Conservation (phyloP, 441 rosid genomes). For the Gossypium gossypioides region DNA sequence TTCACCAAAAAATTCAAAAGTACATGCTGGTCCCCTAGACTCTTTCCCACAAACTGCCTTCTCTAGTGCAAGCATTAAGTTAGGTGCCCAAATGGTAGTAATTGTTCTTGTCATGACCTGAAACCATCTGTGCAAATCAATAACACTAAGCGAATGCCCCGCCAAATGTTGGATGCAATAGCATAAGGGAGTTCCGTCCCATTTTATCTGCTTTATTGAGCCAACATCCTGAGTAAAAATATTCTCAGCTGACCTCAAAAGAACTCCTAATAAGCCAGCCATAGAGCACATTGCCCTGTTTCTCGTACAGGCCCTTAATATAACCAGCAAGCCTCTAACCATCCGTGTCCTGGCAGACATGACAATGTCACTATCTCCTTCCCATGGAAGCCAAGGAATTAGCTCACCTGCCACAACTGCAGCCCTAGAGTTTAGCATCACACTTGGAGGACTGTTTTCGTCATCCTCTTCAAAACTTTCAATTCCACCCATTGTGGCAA, state of each 20-base stretch:
- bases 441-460: constrained; percentile 94
- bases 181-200: constrained; percentile 76
- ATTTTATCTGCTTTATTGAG: constrained; percentile 33
- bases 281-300: constrained; percentile 94
- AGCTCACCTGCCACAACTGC: constrained; percentile 94
- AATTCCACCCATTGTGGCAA: constrained; percentile 99
- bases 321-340: constrained; percentile 86
- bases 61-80: constrained; percentile 73
- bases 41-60: constrained; percentile 91
- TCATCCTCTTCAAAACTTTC: constrained; percentile 97
- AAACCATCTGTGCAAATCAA: constrained; percentile 78
- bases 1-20: constrained; percentile 98
- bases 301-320: constrained; percentile 88
- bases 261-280: constrained; percentile 86
- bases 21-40: constrained; percentile 82
- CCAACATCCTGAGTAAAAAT: constrained; percentile 61
- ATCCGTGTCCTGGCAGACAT: constrained; percentile 95
- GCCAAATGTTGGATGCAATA: constrained; percentile 80
- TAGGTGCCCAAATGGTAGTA: constrained; percentile 58
- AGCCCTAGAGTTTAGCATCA: constrained; percentile 94
- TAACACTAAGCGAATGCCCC: constrained; percentile 78
- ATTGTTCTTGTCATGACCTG: constrained; percentile 54
- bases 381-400: constrained; percentile 80
- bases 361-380: constrained; percentile 50
- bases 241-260: constrained; percentile 75